Evolutionary conservation across 2,329 filamentous ascomycete genomes (phyloP).

Genomic region (Pseudogymnoascus sp.): DNA sequence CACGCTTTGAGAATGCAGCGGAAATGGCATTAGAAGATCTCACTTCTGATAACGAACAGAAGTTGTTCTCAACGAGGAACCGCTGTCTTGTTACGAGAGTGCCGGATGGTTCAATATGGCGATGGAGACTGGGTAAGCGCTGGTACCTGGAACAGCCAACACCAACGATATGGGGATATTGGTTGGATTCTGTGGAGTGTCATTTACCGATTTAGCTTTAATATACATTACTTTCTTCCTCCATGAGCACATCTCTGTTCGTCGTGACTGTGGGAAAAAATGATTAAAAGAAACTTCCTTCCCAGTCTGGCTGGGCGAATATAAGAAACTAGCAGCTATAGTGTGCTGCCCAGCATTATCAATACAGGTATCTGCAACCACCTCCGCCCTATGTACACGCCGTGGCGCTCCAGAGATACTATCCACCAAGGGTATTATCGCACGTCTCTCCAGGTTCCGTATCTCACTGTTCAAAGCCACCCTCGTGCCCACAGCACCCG

Average conservation of each 20-base stretch:
- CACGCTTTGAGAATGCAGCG: slow-evolving; percentile 16
- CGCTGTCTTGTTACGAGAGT: slow-evolving; percentile 8
- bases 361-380: background rate
- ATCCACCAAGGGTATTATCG: background rate
- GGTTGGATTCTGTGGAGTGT: background rate
- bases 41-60: slow-evolving; percentile 17
- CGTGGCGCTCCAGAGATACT: background rate
- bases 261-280: background rate
- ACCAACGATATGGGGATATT: background rate
- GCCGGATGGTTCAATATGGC: slow-evolving; percentile 13
- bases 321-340: background rate
- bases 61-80: slow-evolving; percentile 16
- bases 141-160: background rate
- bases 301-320: background rate
- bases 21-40: slow-evolving; percentile 16
- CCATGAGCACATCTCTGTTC: background rate
- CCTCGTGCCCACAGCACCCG: background rate
- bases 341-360: background rate
- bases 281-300: background rate
- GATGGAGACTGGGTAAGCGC: background rate
- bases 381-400: background rate
- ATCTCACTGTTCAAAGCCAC: background rate
- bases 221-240: background rate
- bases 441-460: background rate
- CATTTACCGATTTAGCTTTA: background rate